Evolutionary conservation across 352 stramenopile species (phyloP), one percentile per base, ranked within the genome.

Genomic region (Pythium monospermum): DNA sequence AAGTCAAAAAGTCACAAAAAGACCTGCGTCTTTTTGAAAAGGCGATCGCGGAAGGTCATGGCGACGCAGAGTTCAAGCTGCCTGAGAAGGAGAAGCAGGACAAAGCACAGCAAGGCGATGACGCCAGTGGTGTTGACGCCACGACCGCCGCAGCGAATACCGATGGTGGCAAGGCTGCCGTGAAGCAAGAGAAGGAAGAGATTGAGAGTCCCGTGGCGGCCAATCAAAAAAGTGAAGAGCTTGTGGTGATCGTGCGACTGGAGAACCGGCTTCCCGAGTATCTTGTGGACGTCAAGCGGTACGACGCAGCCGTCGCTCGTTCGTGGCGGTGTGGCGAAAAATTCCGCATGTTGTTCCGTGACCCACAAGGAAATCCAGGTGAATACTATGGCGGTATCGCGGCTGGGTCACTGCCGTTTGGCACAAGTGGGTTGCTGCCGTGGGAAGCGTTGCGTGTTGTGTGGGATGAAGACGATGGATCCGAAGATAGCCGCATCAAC

Each of bases 401-500:
- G 6, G 80, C 77, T 19, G 82, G 82, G 6, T 83, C 79, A 2
- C 65, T 91, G 21, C 75, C 77, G 10, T 90, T 84, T 27, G 45
- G 71, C 26, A 36, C 49, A 6, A 74, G 78, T 51, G 80, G 80
- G 0, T 61, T 93, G 46, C 46, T 93, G n/a, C 77, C 77, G 11
- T 93, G 83, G 79, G 83, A 93, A 59, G 68, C 79, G 7, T 61
- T 91, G 31, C 79, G 77, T 18, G 73, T 93, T 53, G 84, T 81
- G 35, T 93, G 82, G 82, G 79, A 93, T 39, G 78, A 92, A 79
- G 79, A 91, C 49, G 83, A 91, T 40, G 83, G 83, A 26, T 83
- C 76, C 19, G 76, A 88, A 32, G 76, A 91, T 58, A 87, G 76
- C 57, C 73, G 80, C 40, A 85, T 93, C 49, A 93, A 93, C 41